Base-by-base conservation (phyloP, 306 rosid species). In the Citrullus mucosospermus region DNA sequence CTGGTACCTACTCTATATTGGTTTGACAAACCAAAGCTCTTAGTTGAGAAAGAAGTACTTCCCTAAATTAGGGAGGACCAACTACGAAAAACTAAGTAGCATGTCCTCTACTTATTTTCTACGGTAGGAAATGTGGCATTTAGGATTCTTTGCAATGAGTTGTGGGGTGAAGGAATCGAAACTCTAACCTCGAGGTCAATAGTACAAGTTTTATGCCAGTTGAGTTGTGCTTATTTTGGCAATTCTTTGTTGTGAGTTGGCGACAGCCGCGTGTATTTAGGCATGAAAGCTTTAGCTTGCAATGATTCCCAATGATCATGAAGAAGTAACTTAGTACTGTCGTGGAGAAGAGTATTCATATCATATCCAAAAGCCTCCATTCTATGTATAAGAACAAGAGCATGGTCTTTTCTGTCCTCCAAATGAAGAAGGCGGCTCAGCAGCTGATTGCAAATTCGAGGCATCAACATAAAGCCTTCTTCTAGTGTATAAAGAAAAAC, bases 401-500 rank as follows among this genome's bases (percentile, higher is more conserved):
- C 93, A 73, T 59, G 71, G 32, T 79, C 78, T 82, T 71, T 87
- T 50, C 76, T 76, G 84, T 89, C 80, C 62, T 39, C 60, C 76
- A 88, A 82, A 74, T 25, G 30, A 79, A 85, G 83, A 55, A 89
- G 84, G 83, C 41, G n/a, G 57, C 9, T 39, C 10, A 91, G 84
- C 76, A 93, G 87, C 44, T 4, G 73, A 69, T 83, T 74, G 76
- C 91, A 84, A 78, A 81, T 36, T 53, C 11, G 79, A 55, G 87
- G 80, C 66, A 43, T 30, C 85, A 92, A 83, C 74, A 12, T 8
- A 75, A 86, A 82, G 66, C 93, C 91, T 79, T 77, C 84, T 81
- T 88, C 97, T 73, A 90, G 61, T 18, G 91, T 46, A 78, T 92
- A 93, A 73, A 72, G 86, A 74, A 90, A 93, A 57, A 90, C 85